A percentile compares a stretch with the other conserved stretches of the same genome.
phyloP scores from a whole-genome alignment of 495 filamentous ascomycete species.

The Xeromyces bisporus region DNA sequence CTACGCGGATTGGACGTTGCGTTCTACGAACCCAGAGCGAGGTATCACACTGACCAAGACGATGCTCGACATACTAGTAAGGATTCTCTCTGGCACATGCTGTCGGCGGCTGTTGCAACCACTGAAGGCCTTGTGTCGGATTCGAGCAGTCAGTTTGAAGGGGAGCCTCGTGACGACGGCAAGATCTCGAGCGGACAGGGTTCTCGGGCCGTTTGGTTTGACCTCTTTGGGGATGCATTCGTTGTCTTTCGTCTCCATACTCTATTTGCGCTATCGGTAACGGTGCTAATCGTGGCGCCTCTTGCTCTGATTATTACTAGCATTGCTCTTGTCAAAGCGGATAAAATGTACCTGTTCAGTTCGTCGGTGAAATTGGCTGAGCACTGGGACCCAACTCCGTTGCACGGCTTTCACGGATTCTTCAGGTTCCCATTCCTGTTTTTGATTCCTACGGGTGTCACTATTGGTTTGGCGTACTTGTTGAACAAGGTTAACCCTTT shows the following conservation, averaged over 20 bases:
- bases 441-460: slow-evolving; percentile 45
- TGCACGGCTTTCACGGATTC: slow-evolving; percentile 65
- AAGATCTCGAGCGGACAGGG: slow-evolving; percentile 52
- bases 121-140: slow-evolving; percentile 54
- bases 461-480: slow-evolving; percentile 59
- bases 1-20: slow-evolving; percentile 83
- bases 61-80: slow-evolving; percentile 59
- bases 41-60: slow-evolving; percentile 88
- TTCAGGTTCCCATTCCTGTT: slow-evolving; percentile 72
- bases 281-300: slow-evolving; percentile 61
- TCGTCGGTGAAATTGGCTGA: slow-evolving; percentile 40
- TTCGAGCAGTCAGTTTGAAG: slow-evolving; percentile 50
- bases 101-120: slow-evolving; percentile 61
- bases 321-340: slow-evolving; percentile 43
- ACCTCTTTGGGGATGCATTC: slow-evolving; percentile 69
- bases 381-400: slow-evolving; percentile 39
- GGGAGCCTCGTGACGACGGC: slow-evolving; percentile 34
- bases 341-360: slow-evolving; percentile 72
- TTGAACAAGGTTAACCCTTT: slow-evolving; percentile 69
- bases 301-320: slow-evolving; percentile 50
- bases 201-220: slow-evolving; percentile 76
- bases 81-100: slow-evolving; percentile 85
- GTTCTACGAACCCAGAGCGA: slow-evolving; percentile 68
- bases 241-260: slow-evolving; percentile 64
- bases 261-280: slow-evolving; percentile 74